Conservation (phyloP, 108 stramenopile genomes). For the Skeletonema potamos region DNA sequence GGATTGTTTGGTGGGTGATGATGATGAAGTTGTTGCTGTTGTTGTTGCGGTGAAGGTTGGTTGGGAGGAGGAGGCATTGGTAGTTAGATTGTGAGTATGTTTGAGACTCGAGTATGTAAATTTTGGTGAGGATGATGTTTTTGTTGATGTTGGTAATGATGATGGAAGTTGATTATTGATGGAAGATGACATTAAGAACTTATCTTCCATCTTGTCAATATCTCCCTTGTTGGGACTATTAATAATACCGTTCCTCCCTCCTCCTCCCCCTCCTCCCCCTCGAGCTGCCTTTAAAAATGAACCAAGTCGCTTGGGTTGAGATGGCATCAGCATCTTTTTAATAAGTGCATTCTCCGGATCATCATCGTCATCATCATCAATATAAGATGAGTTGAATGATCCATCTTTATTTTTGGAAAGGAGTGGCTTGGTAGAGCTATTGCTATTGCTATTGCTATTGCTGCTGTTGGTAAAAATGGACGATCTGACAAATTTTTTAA, state of each 20-base stretch:
- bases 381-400: neutral
- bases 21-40: neutral
- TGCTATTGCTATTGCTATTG: neutral
- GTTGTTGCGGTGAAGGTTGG: neutral
- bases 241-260: neutral
- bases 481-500: constrained; percentile 10
- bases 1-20: constrained; percentile 1
- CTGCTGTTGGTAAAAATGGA: neutral
- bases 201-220: neutral
- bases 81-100: neutral
- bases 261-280: neutral
- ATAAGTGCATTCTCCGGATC: constrained; percentile 23
- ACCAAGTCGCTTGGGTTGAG: constrained; percentile 15
- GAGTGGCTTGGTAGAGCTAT: neutral
- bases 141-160: neutral
- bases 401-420: neutral
- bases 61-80: neutral
- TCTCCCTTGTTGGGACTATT: neutral
- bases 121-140: neutral
- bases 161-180: neutral
- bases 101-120: neutral
- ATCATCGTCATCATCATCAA: neutral
- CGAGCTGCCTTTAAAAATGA: constrained; percentile 12
- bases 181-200: neutral
- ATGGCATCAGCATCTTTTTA: constrained; percentile 20